Evolutionary conservation across 768 basidiomycete genomes (phyloP).

Genomic region (Strobilomyces confusus): DNA sequence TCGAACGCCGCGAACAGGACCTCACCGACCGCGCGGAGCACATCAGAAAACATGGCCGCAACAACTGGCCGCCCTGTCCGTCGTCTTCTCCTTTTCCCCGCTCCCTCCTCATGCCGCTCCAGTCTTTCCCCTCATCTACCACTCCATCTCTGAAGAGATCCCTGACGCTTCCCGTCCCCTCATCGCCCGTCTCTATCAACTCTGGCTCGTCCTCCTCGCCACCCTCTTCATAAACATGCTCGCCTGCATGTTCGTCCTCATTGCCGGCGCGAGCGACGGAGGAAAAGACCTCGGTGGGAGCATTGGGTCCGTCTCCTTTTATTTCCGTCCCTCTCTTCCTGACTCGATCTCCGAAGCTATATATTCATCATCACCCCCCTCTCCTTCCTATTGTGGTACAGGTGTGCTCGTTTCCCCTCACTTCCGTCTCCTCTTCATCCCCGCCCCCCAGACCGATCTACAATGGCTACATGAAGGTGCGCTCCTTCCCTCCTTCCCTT

Average conservation of each 20-base stretch:
- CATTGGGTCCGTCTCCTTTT: constrained; percentile 57
- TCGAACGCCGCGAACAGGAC: constrained; percentile 76
- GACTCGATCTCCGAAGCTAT: constrained; percentile 47
- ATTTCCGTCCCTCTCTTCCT: constrained; percentile 20
- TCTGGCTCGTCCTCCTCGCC: constrained; percentile 86
- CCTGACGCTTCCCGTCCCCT: constrained; percentile 74
- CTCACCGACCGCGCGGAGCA: constrained; percentile 64
- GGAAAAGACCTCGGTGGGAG: constrained; percentile 78
- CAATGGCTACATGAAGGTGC: constrained; percentile 95
- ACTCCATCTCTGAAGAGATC: constrained; percentile 88
- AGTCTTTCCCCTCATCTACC: constrained; percentile 95
- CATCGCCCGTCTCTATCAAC: constrained; percentile 82
- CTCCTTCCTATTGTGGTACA: constrained; percentile 94
- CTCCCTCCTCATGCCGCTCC: constrained; percentile 22
- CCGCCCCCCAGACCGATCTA: constrained; percentile 72
- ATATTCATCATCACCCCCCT: constrained; percentile 68
- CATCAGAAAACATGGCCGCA: constrained; percentile 71
- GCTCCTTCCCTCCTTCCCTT: constrained; percentile 23
- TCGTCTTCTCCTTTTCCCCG: constrained; percentile 13
- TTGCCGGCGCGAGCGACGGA: constrained; percentile 70
- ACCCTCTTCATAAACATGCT: constrained; percentile 89
- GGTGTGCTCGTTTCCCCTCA: constrained; percentile 45
- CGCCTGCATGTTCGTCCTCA: constrained; percentile 81
- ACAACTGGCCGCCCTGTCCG: constrained; percentile 93
- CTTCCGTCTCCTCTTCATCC: constrained; percentile 9